Percentiles rank a stretch among this genome's conserved stretches.
Evolutionary conservation across 768 basidiomycete genomes (phyloP).

Genomic region (Nidula microcarpa): DNA sequence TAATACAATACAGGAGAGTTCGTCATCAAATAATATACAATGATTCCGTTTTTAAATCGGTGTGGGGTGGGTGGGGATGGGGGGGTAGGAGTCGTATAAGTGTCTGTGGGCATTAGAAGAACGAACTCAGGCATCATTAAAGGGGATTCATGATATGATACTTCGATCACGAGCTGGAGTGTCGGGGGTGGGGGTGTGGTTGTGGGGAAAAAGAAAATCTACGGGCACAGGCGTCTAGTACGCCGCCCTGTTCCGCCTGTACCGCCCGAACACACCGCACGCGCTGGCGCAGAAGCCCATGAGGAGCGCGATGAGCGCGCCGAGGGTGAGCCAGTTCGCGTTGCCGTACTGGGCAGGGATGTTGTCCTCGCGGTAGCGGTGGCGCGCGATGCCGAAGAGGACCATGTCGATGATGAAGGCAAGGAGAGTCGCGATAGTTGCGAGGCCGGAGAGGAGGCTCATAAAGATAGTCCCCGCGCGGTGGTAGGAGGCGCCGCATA

Average conservation of each 20-base stretch:
- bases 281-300: slow-evolving; percentile 64
- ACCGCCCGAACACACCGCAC: slow-evolving; percentile 67
- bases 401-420: slow-evolving; percentile 78
- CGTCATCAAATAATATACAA: no score
- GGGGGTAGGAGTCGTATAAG: no score
- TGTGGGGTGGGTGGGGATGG: no score
- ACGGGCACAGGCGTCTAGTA: slow-evolving; percentile 9
- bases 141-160: no score
- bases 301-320: slow-evolving; percentile 63
- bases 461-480: slow-evolving; percentile 76
- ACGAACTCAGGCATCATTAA: no score
- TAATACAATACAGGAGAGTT: no score
- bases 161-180: no score
- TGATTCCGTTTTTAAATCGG: no score
- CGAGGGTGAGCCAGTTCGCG: slow-evolving; percentile 81
- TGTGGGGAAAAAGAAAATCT: no score
- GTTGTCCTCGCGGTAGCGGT: slow-evolving; percentile 48
- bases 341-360: slow-evolving; percentile 63
- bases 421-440: slow-evolving; percentile 62
- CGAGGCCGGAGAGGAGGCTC: slow-evolving; percentile 65
- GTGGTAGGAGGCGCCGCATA: slow-evolving; percentile 63
- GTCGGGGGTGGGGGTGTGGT: no score
- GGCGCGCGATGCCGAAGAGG: slow-evolving; percentile 69
- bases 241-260: slow-evolving; percentile 35
- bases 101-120: no score